Evolutionary conservation across 805 yeast genomes (phyloP), one percentile per base, ranked within the genome.

Genomic region (Wickerhamomyces hampshirensis): DNA sequence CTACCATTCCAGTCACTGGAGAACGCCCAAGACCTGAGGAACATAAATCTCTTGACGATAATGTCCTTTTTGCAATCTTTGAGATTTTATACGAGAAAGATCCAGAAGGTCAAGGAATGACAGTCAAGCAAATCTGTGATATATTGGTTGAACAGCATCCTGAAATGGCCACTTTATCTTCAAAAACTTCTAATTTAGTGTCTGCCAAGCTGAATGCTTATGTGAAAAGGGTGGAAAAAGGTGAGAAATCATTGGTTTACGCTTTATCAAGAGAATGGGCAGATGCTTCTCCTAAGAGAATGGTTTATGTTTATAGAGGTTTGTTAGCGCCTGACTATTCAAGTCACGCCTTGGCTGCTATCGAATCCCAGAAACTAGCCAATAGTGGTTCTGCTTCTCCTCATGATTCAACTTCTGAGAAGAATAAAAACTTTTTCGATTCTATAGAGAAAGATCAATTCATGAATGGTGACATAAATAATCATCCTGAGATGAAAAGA

Each of bases 181-280:
- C 91, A 14, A 84, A 84, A 52, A 80, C 91, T 12, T 82, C 91
- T 18, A 84, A 84, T 55, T 60, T 84, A 47, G 89, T 84, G 3
- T 75, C 84, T 47, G 95, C 95, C 14, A 84, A 84, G 56, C 65
- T 84, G 48, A 84, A 84, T 56, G 93, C 93, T 14, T 84, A 84
- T 54, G 93, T 84, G 31, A 84, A 84, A 56, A 73, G 89, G 50
- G 84, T 84, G 21, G 94, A 84, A 55, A 84, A 84, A 53, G 93
- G 93, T 46, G 94, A 84, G 56, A 69, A 77, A 43, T 71, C 76
- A 29, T 67, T 84, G 50, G 72, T 73, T 39, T 84, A 84, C 58
- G 86, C 91, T 14, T 62, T 84, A 29, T 79, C 87, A 1, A 74
- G 95, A 62, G 93, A 84, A 58, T 84, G 95, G 95, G 91, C 94